Conservation (phyloP, 169 alveolate species). For the Plasmodium vivax region DNA sequence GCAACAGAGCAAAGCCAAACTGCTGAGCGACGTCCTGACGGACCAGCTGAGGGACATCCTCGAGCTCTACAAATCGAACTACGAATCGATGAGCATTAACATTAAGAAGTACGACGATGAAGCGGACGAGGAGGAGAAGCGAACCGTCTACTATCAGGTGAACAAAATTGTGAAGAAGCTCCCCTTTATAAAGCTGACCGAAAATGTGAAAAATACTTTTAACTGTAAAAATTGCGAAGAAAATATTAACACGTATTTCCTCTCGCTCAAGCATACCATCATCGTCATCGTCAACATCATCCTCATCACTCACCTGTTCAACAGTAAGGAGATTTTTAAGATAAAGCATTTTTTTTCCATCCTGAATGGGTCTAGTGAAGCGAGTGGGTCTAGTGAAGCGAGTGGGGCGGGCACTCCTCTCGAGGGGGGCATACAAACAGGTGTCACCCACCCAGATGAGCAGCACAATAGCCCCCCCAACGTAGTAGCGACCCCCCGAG, state of each 20-base stretch:
- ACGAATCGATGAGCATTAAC: conserved; percentile 67
- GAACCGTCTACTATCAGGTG: conserved; percentile 31
- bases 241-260: conserved; percentile 61
- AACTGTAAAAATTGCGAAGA: conserved; percentile 69
- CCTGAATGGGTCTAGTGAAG: conserved; percentile 6
- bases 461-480: neutral
- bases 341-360: conserved; percentile 62
- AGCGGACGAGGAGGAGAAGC: conserved; percentile 38
- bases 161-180: conserved; percentile 31
- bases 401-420: neutral
- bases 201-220: conserved; percentile 47
- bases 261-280: conserved; percentile 48
- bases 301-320: conserved; percentile 55
- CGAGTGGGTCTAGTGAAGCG: too few relatives aligned
- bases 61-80: conserved; percentile 51
- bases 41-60: conserved; percentile 40
- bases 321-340: conserved; percentile 53
- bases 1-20: neutral
- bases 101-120: conserved; percentile 59
- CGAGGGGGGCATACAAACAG: too few relatives aligned
- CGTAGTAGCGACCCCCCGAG: neutral
- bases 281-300: conserved; percentile 60
- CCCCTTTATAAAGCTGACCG: conserved; percentile 61
- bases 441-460: neutral
- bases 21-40: conserved; percentile 20